Evolutionary conservation across 164 flowering plant genomes (phyloP).

Genomic region (Vitis vinifera): DNA sequence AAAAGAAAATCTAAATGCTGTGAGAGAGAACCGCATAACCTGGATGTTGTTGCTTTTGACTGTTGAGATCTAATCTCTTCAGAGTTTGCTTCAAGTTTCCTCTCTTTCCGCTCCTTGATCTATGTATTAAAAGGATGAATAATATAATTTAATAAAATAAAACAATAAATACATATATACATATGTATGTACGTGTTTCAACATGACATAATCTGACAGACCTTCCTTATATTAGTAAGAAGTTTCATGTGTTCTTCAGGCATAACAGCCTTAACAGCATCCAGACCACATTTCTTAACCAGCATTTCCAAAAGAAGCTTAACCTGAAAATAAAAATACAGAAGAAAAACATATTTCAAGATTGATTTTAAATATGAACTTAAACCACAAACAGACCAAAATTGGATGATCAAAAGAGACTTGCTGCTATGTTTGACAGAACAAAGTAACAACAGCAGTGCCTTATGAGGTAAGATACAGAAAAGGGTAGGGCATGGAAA

Average conservation of each 20-base stretch:
- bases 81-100: slow-evolving; percentile 45
- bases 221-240: slow-evolving; percentile 92
- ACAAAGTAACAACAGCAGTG: too few relatives aligned
- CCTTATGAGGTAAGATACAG: too few relatives aligned
- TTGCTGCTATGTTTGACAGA: too few relatives aligned
- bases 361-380: too few relatives aligned
- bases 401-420: too few relatives aligned
- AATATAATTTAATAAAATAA: not conserved
- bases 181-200: not conserved
- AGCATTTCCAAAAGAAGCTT: slow-evolving; percentile 92
- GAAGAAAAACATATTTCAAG: not conserved
- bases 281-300: slow-evolving; percentile 85
- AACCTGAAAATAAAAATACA: slow-evolving; percentile 42
- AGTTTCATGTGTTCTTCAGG: slow-evolving; percentile 98
- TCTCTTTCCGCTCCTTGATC: slow-evolving; percentile 80
- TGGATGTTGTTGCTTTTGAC: slow-evolving; percentile 87
- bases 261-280: slow-evolving; percentile 94
- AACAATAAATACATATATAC: not conserved
- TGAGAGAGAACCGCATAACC: slow-evolving; percentile 39
- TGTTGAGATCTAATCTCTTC: slow-evolving; percentile 56
- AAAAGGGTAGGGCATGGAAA: too few relatives aligned
- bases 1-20: not conserved
- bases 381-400: too few relatives aligned
- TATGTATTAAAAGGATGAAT: slow-evolving; percentile 21
- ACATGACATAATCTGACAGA: slow-evolving; percentile 15